A percentile compares a stretch with the other conserved stretches of the same genome.
phyloP scores from a whole-genome alignment of 1,284 basidiomycete genomes.

The Malassezia restricta region DNA sequence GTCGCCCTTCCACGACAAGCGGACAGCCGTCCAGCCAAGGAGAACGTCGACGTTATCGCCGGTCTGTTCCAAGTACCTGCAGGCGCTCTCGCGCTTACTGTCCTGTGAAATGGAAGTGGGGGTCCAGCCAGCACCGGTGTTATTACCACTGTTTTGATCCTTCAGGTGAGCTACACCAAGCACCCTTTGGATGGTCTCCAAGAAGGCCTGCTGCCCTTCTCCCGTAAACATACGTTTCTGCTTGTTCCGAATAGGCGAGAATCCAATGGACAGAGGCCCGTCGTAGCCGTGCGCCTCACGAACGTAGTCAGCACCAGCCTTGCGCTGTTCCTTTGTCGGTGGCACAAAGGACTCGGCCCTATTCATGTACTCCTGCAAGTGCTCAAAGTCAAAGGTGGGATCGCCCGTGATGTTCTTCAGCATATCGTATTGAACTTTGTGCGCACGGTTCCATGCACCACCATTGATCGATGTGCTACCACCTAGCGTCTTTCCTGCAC shows the following conservation, averaged over 20 bases:
- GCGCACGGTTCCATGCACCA: conserved; percentile 54
- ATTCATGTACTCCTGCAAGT: conserved; percentile 52
- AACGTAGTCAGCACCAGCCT: conserved; percentile 51
- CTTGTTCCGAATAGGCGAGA: conserved; percentile 40
- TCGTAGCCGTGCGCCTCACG: conserved; percentile 50
- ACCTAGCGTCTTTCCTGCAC: conserved; percentile 54
- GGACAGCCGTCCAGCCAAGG: conserved; percentile 43
- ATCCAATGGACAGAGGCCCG: conserved; percentile 53
- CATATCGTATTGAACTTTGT: conserved; percentile 55
- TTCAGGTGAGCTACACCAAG: conserved; percentile 50
- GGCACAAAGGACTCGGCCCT: conserved; percentile 55
- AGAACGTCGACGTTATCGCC: conserved; percentile 58
- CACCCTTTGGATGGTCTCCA: conserved; percentile 50
- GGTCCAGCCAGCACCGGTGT: conserved; percentile 54
- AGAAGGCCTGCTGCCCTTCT: conserved; percentile 52
- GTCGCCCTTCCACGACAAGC: conserved; percentile 25
- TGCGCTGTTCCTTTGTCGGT: conserved; percentile 51
- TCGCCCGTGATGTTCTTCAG: conserved; percentile 52
- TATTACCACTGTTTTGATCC: conserved; percentile 54
- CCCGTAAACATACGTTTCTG: conserved; percentile 52
- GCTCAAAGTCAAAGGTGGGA: conserved; percentile 54
- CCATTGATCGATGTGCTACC: conserved; percentile 57
- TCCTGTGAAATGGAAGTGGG: conserved; percentile 44
- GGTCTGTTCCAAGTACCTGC: conserved; percentile 47
- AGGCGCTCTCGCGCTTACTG: conserved; percentile 48